These are phyloP conservation scores for Cadophora luteo-olivacea DNA, from an alignment of 2,329 filamentous ascomycete genomes.

Conservation along the genomic window DNA sequence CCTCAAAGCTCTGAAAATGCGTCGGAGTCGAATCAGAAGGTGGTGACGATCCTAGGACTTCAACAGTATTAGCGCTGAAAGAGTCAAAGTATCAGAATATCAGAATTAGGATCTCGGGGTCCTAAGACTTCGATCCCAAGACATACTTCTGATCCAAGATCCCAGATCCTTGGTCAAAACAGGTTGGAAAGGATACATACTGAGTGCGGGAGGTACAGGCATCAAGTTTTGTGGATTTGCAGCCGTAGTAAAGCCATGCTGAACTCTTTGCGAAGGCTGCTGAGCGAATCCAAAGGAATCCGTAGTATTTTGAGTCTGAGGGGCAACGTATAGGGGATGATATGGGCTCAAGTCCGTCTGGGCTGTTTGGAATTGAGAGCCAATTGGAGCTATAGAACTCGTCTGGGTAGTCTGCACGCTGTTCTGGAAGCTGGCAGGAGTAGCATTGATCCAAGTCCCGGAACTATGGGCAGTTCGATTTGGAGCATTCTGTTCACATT, in stretches of 20 bases:
- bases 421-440: not conserved
- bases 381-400: not conserved
- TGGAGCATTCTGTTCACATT: not conserved
- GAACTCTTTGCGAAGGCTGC: not conserved
- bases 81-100: too few species aligned
- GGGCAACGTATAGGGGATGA: not conserved
- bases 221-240: not conserved
- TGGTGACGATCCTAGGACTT: not conserved
- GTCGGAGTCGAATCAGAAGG: not conserved
- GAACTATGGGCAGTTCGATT: not conserved
- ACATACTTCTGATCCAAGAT: too few species aligned
- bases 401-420: not conserved
- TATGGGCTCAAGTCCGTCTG: not conserved
- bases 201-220: too few species aligned
- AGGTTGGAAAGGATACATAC: too few species aligned
- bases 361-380: not conserved
- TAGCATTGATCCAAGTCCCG: not conserved
- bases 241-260: not conserved
- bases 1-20: not conserved
- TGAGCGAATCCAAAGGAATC: not conserved
- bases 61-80: too few species aligned
- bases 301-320: not conserved
- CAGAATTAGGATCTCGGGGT: too few species aligned
- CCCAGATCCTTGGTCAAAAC: too few species aligned
- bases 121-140: too few species aligned